Evolutionary conservation across 1,284 basidiomycete genomes (phyloP).

Genomic region (Heterobasidion parviporum): DNA sequence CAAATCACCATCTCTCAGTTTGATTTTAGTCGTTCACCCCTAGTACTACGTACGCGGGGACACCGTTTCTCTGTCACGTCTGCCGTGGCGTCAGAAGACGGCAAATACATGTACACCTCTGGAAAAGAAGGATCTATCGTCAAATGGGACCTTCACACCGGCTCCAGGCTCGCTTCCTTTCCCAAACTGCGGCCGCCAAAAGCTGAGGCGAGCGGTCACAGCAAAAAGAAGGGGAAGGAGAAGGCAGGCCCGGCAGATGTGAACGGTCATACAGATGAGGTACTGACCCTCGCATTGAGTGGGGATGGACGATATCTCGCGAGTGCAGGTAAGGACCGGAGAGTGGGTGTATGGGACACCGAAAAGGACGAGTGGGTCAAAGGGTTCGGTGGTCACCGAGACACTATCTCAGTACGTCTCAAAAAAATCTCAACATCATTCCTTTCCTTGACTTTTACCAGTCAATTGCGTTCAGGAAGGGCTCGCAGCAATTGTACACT

Average conservation of each 20-base stretch:
- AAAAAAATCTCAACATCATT: background rate
- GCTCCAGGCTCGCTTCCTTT: slow-evolving; percentile 48
- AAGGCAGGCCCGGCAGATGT: slow-evolving; percentile 24
- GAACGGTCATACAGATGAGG: slow-evolving; percentile 81
- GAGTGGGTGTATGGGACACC: slow-evolving; percentile 80
- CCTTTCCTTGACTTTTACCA: slow-evolving; percentile 20
- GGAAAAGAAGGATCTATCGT: slow-evolving; percentile 83
- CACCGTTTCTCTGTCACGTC: slow-evolving; percentile 74
- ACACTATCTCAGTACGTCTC: slow-evolving; percentile 70
- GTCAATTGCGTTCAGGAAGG: slow-evolving; percentile 76
- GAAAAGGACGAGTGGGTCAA: slow-evolving; percentile 68
- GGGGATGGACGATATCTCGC: slow-evolving; percentile 81
- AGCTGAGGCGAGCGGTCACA: slow-evolving; percentile 52
- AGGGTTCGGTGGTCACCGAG: slow-evolving; percentile 79
- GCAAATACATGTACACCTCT: slow-evolving; percentile 66
- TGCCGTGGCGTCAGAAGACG: slow-evolving; percentile 65
- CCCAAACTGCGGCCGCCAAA: slow-evolving; percentile 47
- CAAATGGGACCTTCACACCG: slow-evolving; percentile 69
- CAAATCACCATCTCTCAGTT: slow-evolving; percentile 18
- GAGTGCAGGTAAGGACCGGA: slow-evolving; percentile 80
- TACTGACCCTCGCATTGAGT: slow-evolving; percentile 78
- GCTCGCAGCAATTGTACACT: slow-evolving; percentile 80
- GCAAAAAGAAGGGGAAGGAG: slow-evolving; percentile 35
- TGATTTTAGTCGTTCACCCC: slow-evolving; percentile 35
- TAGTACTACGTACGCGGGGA: slow-evolving; percentile 54